These are phyloP conservation scores for Gossypium longicalyx DNA, from an alignment of 345 rosid species.

Conservation along the genomic window DNA sequence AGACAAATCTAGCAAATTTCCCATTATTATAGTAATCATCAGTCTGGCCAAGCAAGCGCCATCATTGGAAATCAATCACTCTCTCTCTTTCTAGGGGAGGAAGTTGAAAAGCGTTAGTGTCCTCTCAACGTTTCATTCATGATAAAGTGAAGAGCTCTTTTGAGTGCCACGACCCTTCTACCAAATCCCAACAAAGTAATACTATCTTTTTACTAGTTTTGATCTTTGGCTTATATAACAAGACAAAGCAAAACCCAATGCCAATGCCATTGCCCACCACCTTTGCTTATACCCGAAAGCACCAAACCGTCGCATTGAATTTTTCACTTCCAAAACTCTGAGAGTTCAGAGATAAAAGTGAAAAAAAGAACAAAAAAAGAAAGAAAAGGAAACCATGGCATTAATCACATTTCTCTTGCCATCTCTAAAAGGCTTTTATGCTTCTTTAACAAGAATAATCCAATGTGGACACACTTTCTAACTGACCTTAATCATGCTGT, in stretches of 20 bases:
- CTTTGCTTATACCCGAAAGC: constrained; percentile 92
- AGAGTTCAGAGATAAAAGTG: neutral
- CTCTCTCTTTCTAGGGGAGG: constrained; percentile 14
- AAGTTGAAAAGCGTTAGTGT: constrained; percentile 29
- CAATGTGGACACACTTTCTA: constrained; percentile 32
- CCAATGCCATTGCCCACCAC: constrained; percentile 24
- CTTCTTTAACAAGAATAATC: constrained; percentile 59
- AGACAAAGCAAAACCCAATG: constrained; percentile 41
- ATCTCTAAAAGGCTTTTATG: constrained; percentile 27
- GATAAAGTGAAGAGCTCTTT: constrained; percentile 26
- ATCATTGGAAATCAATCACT: constrained; percentile 22
- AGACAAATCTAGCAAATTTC: constrained; percentile 6
- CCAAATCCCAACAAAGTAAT: constrained; percentile 42
- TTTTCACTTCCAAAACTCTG: constrained; percentile 14
- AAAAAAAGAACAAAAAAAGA: neutral
- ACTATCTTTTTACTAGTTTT: constrained; percentile 7
- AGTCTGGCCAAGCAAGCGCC: constrained; percentile 28
- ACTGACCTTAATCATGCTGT: constrained; percentile 49
- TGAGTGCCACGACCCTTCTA: constrained; percentile 33
- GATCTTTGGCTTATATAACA: constrained; percentile 50
- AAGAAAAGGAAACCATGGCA: neutral
- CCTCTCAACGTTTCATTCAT: constrained; percentile 45
- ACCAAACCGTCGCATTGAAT: constrained; percentile 50
- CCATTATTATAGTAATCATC: constrained; percentile 29
- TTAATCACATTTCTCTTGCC: constrained; percentile 13